A percentile compares a stretch with the other conserved stretches of the same genome.
phyloP scores from a whole-genome alignment of 129 eudicot genomes.

The Calendula officinalis region DNA sequence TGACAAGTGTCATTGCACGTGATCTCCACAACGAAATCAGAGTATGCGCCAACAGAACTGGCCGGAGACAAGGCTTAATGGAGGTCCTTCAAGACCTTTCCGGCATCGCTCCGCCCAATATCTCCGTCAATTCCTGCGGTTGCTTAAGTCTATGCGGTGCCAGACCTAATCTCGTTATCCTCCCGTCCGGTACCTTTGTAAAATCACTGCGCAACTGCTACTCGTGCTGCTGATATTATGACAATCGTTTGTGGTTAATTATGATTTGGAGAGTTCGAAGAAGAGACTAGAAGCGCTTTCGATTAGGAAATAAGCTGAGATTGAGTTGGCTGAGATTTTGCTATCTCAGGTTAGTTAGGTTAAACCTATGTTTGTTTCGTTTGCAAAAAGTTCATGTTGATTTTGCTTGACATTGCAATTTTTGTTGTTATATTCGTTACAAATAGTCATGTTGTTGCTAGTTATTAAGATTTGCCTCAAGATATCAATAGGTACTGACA shows the following conservation, averaged over 20 bases:
- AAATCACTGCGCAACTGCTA: slow-evolving; percentile 75
- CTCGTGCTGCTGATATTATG: slow-evolving; percentile 64
- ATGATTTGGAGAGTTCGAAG: slow-evolving; percentile 22
- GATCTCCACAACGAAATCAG: slow-evolving; percentile 42
- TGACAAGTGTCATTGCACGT: too few species aligned
- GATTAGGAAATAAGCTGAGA: slow-evolving; percentile 62
- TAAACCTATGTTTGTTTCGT: background rate
- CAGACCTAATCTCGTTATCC: slow-evolving; percentile 72
- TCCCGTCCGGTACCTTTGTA: slow-evolving; percentile 50
- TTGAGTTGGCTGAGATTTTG: slow-evolving; percentile 45
- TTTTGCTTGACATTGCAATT: background rate
- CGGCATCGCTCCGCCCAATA: slow-evolving; percentile 66
- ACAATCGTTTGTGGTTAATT: slow-evolving; percentile 42
- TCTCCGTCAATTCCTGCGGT: slow-evolving; percentile 65
- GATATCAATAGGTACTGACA: too few species aligned
- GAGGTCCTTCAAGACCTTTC: slow-evolving; percentile 51
- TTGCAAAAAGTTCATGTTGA: background rate
- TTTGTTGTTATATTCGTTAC: too few species aligned
- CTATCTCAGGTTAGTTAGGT: slow-evolving; percentile 83
- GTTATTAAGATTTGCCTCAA: too few species aligned
- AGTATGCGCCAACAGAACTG: slow-evolving; percentile 55
- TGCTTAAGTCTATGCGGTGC: slow-evolving; percentile 71
- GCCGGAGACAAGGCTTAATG: slow-evolving; percentile 68
- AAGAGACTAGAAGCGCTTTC: slow-evolving; percentile 64
- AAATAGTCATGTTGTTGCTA: too few species aligned